Evolutionary conservation across 2,329 filamentous ascomycete genomes (phyloP), one percentile per base, ranked within the genome.

Genomic region (Phyllosticta citrichinensis): DNA sequence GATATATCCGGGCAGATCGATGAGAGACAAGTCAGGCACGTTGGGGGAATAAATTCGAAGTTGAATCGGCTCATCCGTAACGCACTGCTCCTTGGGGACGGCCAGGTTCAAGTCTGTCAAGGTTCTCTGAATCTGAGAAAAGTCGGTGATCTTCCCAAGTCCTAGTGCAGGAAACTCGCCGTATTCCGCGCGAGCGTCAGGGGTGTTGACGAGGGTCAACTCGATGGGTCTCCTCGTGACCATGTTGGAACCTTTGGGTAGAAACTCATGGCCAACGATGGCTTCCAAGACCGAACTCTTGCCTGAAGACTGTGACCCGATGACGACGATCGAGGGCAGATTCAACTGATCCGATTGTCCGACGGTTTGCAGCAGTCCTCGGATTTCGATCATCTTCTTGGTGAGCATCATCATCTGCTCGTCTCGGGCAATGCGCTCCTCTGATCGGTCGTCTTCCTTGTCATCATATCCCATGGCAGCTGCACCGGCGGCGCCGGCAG

Each of bases 351-450:
- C 91, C 0, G 92, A 95, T 77, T 99, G 93, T 35, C 92, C 95
- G 55, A 99, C 89, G 25, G 87, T 90, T 70, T 95, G 89, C 24
- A 99, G 80, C 61, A 99, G 90, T 66, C 87, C 92, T 66, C 95
- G 83, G 62, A 99, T 97, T 78, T 99, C 94, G 69, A 99, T 99
- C 94, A 99, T 99, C 77, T 97, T 97, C 78, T 94, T 93, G 1
- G 95, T 99, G 69, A 99, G 79, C 66, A 97, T 81, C 94, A 99
- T 99, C 93, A 99, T 99, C 75, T 99, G 94, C 72, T 99, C 94
- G 69, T 99, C 94, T 68, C 86, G 85, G 19, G 91, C 89, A 56
- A 82, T 80, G 69, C 88, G 85, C 61, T 87, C 84, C 20, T 77
- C 79, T 60, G 85, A 80, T 4, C 80, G 74, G 64, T 87, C 84